Evolutionary conservation across 495 filamentous ascomycete species (phyloP).

Genomic region (Xylaria venustula): DNA sequence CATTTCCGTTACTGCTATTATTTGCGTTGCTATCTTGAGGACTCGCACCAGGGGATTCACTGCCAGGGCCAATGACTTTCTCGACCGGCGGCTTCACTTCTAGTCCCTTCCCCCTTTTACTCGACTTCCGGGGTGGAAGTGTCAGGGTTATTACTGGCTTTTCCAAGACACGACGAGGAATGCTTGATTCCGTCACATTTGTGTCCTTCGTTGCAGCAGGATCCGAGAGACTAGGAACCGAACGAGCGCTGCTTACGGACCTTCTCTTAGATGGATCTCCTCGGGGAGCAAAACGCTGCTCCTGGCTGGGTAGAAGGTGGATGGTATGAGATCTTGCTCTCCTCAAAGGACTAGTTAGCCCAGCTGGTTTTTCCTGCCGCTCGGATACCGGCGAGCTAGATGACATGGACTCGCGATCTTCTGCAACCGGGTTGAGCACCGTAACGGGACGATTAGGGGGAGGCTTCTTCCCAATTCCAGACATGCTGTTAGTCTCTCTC

Average conservation of each 20-base stretch:
- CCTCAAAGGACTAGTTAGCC: not conserved
- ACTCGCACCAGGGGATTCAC: no score
- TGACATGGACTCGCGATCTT: conserved; percentile 29
- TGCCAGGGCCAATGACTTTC: not conserved
- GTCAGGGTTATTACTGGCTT: conserved; percentile 3
- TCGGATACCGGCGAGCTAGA: conserved; percentile 15
- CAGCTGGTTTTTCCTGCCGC: not conserved
- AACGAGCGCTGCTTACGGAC: not conserved
- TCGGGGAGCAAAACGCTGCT: not conserved
- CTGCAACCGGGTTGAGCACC: conserved; percentile 23
- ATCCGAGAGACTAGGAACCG: not conserved
- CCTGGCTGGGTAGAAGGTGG: not conserved
- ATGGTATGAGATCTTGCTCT: conserved; percentile 4
- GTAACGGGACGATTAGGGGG: conserved; percentile 15
- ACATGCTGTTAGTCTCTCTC: not conserved
- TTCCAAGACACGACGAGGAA: not conserved
- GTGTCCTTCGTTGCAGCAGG: not conserved
- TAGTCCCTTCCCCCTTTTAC: conserved; percentile 7
- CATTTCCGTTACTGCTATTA: no score
- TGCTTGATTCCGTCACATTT: not conserved
- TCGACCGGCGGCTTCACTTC: not conserved
- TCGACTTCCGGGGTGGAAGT: conserved; percentile 27
- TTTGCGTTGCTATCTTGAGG: not conserved
- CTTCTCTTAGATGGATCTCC: not conserved
- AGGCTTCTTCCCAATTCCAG: conserved; percentile 8